Evolutionary conservation across 495 filamentous ascomycete genomes (phyloP), one percentile per base, ranked within the genome.

Genomic region (Neurospora cerealis): DNA sequence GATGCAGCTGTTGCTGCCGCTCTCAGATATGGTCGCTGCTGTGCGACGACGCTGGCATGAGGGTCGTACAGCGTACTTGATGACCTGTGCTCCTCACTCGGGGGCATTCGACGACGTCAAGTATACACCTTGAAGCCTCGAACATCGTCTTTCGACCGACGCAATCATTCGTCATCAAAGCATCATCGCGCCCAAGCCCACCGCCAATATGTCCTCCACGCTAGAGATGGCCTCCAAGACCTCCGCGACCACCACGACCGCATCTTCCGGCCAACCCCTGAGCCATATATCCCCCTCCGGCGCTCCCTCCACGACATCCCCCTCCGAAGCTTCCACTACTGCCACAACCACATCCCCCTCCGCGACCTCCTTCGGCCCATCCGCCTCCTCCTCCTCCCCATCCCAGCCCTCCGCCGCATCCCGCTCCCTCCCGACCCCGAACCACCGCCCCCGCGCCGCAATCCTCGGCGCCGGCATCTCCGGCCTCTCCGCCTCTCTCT

Each of bases 401-500:
- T n/a, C n/a, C n/a, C n/a, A n/a, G n/a, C n/a, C n/a, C n/a, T n/a
- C n/a, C n/a, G n/a, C n/a, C n/a, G n/a, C n/a, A n/a, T n/a, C n/a
- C n/a, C n/a, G n/a, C 46, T 24, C n/a, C n/a, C 1, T 11, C 46
- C 9, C 46, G 46, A 54, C 21, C 46, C 21, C 5, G 5, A 54
- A 54, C 21, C 5, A n/a, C 42, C 19, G 42, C 4, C 44, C 44
- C 13, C 77, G 82, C 13, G 81, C 85, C 36, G 78, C 82, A 13
- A 80, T 89, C 11, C 79, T 81, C 19, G 81, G 82, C 48, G 82
- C 80, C 24, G 81, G 79, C 17, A 76, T 79, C 6, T 74, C 81
- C 2, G 75, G 79, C 5, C 74, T 82, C n/a, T 72, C 75, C 1
- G 79, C 87, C 11, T 85, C 86, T 6, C 83, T 89, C 38, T 85